phyloP scores from a whole-genome alignment of 805 yeast species.

The Candida patagonica region DNA sequence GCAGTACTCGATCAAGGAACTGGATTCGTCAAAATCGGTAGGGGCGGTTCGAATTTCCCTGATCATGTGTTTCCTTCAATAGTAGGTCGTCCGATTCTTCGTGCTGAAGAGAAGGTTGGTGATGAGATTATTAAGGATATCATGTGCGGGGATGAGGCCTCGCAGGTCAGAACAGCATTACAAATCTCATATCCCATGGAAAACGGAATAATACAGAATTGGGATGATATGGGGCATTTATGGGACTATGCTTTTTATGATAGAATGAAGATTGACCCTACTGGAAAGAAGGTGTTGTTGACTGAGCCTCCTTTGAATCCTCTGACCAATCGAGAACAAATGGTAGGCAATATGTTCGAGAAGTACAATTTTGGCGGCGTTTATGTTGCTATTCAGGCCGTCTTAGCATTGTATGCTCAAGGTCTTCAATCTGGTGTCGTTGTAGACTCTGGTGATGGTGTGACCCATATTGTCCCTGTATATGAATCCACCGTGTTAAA shows the following conservation, averaged over 20 bases:
- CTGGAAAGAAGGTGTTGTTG: constrained; percentile 72
- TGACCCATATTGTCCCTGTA: constrained; percentile 96
- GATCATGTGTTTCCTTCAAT: constrained; percentile 95
- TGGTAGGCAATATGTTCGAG: constrained; percentile 92
- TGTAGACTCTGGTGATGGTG: constrained; percentile 98
- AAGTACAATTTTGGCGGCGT: constrained; percentile 86
- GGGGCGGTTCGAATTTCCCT: constrained; percentile 95
- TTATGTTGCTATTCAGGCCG: constrained; percentile 95
- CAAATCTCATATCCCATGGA: constrained; percentile 98
- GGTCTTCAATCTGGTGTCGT: constrained; percentile 96
- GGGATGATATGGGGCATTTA: constrained; percentile 98
- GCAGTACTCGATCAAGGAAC: constrained; percentile 95
- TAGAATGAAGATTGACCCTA: constrained; percentile 64
- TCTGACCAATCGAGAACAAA: constrained; percentile 73
- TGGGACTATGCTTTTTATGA: constrained; percentile 98
- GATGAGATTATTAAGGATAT: constrained; percentile 76
- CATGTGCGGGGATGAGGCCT: constrained; percentile 97
- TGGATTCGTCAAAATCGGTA: constrained; percentile 94
- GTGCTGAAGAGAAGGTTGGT: constrained; percentile 85
- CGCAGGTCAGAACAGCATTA: constrained; percentile 77
- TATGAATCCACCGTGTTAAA: constrained; percentile 95
- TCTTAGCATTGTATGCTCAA: constrained; percentile 94
- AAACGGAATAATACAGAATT: constrained; percentile 91
- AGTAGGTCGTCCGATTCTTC: constrained; percentile 91
- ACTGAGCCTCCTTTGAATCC: constrained; percentile 99